These are phyloP conservation scores for Hexamita inflata DNA, from an alignment of 208 protist species.

Conservation along the genomic window DNA sequence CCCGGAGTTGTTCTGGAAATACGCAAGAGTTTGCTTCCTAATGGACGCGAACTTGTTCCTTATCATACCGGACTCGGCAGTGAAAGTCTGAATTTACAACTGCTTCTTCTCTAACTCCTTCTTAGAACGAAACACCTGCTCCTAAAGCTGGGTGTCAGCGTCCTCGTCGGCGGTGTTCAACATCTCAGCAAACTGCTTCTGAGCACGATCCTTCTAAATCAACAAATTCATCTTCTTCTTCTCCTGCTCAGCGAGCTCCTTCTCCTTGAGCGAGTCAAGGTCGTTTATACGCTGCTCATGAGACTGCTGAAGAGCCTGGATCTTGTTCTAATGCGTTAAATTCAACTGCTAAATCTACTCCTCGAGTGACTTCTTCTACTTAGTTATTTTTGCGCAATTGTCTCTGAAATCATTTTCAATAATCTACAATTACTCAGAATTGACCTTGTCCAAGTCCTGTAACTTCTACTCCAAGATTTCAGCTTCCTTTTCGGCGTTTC, in stretches of 20 bases:
- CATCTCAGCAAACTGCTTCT: not conserved
- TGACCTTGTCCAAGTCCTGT: not conserved
- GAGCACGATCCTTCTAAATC: not conserved
- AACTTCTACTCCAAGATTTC: slow-evolving; percentile 2
- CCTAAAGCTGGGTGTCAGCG: slow-evolving; percentile 7
- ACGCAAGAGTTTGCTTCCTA: slow-evolving; percentile 11
- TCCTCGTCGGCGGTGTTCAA: not conserved
- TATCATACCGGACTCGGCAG: slow-evolving; percentile 16
- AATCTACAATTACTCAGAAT: not conserved
- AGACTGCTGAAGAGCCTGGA: not conserved
- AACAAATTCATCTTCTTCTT: not conserved
- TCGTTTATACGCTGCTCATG: not conserved
- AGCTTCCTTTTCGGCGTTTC: slow-evolving; percentile 8
- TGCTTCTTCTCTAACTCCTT: not conserved
- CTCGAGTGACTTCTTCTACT: not conserved
- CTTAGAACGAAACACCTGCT: not conserved
- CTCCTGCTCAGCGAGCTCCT: too few species aligned
- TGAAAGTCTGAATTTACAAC: not conserved
- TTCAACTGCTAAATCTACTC: not conserved
- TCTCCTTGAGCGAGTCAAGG: not conserved
- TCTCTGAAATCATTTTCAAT: not conserved
- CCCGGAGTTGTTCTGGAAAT: not conserved
- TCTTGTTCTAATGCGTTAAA: not conserved
- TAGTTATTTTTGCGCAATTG: not conserved
- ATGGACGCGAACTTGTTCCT: slow-evolving; percentile 23